Percentiles rank a stretch among this genome's conserved stretches.
These are phyloP conservation scores for Sherardia arvensis DNA, from an alignment of 257 asterid species.

Conservation along the genomic window DNA sequence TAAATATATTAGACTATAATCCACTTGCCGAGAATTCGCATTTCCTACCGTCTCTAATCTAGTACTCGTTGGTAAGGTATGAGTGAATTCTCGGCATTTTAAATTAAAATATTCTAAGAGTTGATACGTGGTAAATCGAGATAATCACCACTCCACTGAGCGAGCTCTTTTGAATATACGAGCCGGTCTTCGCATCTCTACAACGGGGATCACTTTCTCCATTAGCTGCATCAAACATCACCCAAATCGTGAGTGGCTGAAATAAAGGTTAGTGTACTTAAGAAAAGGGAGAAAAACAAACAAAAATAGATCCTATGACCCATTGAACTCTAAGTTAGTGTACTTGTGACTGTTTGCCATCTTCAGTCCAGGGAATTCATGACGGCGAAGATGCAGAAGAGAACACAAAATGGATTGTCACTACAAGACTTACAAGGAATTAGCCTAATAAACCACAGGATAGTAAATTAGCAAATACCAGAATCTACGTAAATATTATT, in stretches of 20 bases:
- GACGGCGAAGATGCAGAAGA: not conserved
- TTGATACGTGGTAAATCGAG: not conserved
- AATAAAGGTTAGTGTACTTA: too few relatives aligned
- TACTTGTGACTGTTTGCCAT: not conserved
- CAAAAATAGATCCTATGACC: not conserved
- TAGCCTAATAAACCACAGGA: not conserved
- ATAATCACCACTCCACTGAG: conserved; percentile 43
- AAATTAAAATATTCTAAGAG: too few relatives aligned
- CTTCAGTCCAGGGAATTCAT: not conserved
- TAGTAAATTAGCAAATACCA: not conserved
- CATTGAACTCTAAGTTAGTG: not conserved
- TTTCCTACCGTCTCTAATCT: too few relatives aligned
- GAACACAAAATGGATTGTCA: not conserved
- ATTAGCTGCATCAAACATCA: conserved; percentile 42
- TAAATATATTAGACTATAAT: too few relatives aligned
- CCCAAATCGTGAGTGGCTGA: not conserved
- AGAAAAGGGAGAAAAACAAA: not conserved
- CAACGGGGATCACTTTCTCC: conserved; percentile 74
- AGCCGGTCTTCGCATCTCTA: conserved; percentile 54
- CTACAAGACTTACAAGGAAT: too few relatives aligned
- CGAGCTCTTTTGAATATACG: conserved; percentile 38
- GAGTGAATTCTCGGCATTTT: too few relatives aligned
- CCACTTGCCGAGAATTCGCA: too few relatives aligned
- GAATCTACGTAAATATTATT: not conserved
- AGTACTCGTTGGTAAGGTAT: too few relatives aligned